A percentile compares a stretch with the other conserved stretches of the same genome.
These are phyloP conservation scores for Zizania palustris DNA, from an alignment of 202 grass and related monocot genomes.

Conservation along the genomic window DNA sequence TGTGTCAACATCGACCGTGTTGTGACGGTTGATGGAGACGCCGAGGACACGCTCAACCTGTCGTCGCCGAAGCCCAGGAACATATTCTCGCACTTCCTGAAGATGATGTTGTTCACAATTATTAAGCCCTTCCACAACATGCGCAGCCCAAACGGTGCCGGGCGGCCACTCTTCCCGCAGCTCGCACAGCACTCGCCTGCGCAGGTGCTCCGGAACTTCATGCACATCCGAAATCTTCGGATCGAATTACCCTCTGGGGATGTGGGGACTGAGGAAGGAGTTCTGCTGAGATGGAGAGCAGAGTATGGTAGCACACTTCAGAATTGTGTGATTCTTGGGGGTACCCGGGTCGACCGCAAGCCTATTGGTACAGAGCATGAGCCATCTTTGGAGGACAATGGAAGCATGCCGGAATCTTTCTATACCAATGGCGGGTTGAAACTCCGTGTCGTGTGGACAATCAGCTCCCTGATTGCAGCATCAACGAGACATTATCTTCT, in stretches of 20 bases:
- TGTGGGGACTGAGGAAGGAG: constrained; percentile 71
- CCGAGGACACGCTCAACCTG: constrained; percentile 56
- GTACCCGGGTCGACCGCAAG: constrained; percentile 62
- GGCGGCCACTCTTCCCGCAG: constrained; percentile 64
- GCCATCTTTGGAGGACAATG: constrained; percentile 60
- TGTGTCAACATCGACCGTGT: constrained; percentile 87
- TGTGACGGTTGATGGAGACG: constrained; percentile 68
- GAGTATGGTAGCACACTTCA: constrained; percentile 89
- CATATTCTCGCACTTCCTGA: constrained; percentile 71
- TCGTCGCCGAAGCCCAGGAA: constrained; percentile 63
- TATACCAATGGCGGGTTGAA: constrained; percentile 90
- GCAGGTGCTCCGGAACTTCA: constrained; percentile 77
- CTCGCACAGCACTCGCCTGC: constrained; percentile 71
- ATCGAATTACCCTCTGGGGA: constrained; percentile 78
- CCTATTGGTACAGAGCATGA: constrained; percentile 49
- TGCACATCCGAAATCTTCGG: constrained; percentile 58
- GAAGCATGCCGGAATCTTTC: constrained; percentile 93
- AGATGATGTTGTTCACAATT: constrained; percentile 66
- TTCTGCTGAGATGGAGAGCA: constrained; percentile 77
- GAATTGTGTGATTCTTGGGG: constrained; percentile 81
- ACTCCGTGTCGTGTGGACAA: constrained; percentile 88
- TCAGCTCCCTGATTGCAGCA: constrained; percentile 85
- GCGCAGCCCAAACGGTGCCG: constrained; percentile 42
- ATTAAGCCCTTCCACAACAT: constrained; percentile 77
- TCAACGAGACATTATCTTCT: constrained; percentile 93